Evolutionary conservation across 75 land plant species (phyloP), one percentile per base, ranked within the genome.

Genomic region (Adiantum capillusveneris): DNA sequence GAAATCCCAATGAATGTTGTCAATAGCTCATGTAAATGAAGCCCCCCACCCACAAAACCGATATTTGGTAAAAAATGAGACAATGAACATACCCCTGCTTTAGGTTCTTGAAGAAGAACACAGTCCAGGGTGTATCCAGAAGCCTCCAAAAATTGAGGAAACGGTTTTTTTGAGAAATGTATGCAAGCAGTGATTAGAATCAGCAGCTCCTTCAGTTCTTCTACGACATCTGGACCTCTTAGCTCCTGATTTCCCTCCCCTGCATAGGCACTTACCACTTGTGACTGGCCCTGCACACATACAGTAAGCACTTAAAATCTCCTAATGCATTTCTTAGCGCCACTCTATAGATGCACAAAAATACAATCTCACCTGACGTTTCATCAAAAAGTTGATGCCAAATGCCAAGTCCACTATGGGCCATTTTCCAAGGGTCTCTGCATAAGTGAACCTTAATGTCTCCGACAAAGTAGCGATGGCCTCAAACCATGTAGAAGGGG

Each of bases 401-500:
- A 93, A 93, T 17, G 98, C 98, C 64, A 93, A 53, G 51, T 93
- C 98, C 0, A 82, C 98, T 59, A 93, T 83, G 43, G 98, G 96
- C 98, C 98, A 93, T 77, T 89, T 93, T 58, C 96, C 98, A 7
- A 93, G 72, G 18, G 98, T 93, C 63, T 93, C 98, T 45, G 90
- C 64, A 44, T 93, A 93, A 16, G 90, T 85, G 51, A 93, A 93
- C 64, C 90, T 59, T 43, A 93, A 59, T 26, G 96, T 77, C 81
- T 93, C 98, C 30, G 86, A 70, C 41, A 93, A 45, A 22, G 87
- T 89, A 7, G 80, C 63, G 13, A 83, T 67, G 58, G 87, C 66
- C 65, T 93, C 98, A 11, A 81, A 37, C 96, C 96, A 89, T 55
- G 86, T 93, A 21, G 85, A 94, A 26, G 98, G 98, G 30, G 98